Base-by-base conservation (phyloP, 2,329 filamentous ascomycete species). In the Plectosphaerella sp. region DNA sequence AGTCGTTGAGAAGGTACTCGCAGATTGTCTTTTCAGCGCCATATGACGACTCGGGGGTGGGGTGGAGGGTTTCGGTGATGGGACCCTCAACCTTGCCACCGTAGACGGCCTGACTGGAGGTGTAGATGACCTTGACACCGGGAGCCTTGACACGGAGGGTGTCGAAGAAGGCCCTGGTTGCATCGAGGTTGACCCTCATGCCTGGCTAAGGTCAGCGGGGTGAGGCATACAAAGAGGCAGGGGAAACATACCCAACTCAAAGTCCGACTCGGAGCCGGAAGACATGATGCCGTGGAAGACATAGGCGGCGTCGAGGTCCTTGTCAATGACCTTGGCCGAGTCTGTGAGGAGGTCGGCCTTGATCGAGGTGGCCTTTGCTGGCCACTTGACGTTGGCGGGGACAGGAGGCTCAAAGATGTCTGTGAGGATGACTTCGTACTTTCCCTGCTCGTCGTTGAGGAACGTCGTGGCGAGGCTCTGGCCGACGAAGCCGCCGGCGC, bases 401-500 rank as follows among this genome's bases (percentile, higher is more conserved):
- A 82, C 67, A 0, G 76, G 71, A 1, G 80, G 81, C 46, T 73
- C 65, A 56, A 77, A 66, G 16, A 86, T 70, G 58, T 87, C 83
- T 11, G 79, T 82, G 45, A 86, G 69, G 47, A 76, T 74, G 48
- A 87, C 66, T 50, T 74, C 68, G 18, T 73, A 50, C 28, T 58
- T 63, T 1, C 43, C 43, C 43, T 46, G 22, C 12, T 46, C 43
- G 15, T 46, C 43, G 43, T 46, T 46, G 43, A 46, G 43, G 15
- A 46, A 14, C 14, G 20, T 46, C 22, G 22, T 25, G 6, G 39
- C 16, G n/a, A 87, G 74, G 45, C 80, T 73, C 64, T 86, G 83
- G 61, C 83, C 83, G 52, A 87, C 79, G 63, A 87, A 86, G 53
- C 84, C 84, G 45, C 79, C 79, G 9, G 76, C 83, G 5, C 84